These are phyloP conservation scores for Aureobasidium sp. DNA, from an alignment of 2,329 filamentous ascomycete species.

Conservation along the genomic window DNA sequence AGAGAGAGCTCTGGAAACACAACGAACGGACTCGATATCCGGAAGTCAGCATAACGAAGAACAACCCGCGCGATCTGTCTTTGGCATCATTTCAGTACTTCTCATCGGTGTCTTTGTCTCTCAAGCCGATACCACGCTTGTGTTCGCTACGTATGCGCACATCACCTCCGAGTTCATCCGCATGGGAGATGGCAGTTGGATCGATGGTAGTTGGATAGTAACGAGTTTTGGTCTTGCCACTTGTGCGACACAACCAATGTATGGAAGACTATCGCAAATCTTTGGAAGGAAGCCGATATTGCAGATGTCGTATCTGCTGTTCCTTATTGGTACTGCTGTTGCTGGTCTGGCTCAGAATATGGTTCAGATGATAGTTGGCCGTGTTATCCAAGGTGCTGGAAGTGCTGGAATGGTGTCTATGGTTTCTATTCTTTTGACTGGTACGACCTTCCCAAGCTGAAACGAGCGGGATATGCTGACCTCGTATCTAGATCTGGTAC, in stretches of 20 bases:
- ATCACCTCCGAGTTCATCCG: slow-evolving; percentile 52
- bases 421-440: slow-evolving; percentile 52
- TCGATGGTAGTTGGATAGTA: slow-evolving; percentile 33
- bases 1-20: background rate
- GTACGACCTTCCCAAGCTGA: background rate
- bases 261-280: slow-evolving; percentile 51
- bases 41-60: background rate
- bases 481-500: slow-evolving; percentile 40
- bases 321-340: slow-evolving; percentile 44
- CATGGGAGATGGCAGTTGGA: slow-evolving; percentile 46
- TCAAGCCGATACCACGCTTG: slow-evolving; percentile 69
- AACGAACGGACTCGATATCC: background rate
- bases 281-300: slow-evolving; percentile 49
- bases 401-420: slow-evolving; percentile 50
- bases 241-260: slow-evolving; percentile 46
- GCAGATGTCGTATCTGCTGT: slow-evolving; percentile 44
- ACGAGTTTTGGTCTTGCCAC: slow-evolving; percentile 49
- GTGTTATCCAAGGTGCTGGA: slow-evolving; percentile 48
- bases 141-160: slow-evolving; percentile 71
- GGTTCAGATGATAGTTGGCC: slow-evolving; percentile 44
- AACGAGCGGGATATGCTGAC: background rate
- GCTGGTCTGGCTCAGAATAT: slow-evolving; percentile 44
- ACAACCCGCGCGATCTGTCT: slow-evolving; percentile 16
- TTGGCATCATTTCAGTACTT: slow-evolving; percentile 31
- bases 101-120: slow-evolving; percentile 68